These are phyloP conservation scores for Corylus americana DNA, from an alignment of 306 rosid genomes.

Conservation along the genomic window DNA sequence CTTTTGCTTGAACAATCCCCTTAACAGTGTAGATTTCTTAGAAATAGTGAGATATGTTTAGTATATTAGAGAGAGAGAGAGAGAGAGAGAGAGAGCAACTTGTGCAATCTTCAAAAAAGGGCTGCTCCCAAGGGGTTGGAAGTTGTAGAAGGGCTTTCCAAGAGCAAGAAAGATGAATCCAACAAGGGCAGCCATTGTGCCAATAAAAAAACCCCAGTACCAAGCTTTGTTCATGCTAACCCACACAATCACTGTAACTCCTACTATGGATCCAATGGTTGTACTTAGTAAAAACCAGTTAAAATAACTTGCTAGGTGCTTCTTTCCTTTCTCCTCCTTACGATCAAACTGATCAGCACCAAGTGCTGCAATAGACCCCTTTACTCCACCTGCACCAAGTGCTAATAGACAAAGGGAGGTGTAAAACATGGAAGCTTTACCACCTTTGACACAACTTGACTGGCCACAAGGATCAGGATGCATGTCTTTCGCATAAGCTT, in stretches of 20 bases:
- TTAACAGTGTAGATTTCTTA: neutral
- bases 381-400: neutral
- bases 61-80: neutral
- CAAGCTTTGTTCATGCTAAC: neutral
- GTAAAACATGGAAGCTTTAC: neutral
- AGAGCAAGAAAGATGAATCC: neutral
- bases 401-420: conserved; percentile 1
- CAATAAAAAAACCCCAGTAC: neutral
- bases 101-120: neutral
- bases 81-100: neutral
- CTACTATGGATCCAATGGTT: neutral
- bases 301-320: neutral
- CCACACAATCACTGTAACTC: neutral
- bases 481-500: neutral
- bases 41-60: neutral
- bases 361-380: conserved; percentile 2
- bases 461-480: neutral
- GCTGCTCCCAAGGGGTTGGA: neutral
- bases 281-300: neutral
- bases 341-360: neutral
- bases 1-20: too few species aligned
- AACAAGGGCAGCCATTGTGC: neutral
- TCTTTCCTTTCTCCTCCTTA: neutral
- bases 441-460: neutral
- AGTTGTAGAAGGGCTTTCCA: neutral